Percentiles rank a stretch among this genome's conserved stretches.
Conservation (phyloP, 139 green algal genomes). For the Micromonas pusilla region DNA sequence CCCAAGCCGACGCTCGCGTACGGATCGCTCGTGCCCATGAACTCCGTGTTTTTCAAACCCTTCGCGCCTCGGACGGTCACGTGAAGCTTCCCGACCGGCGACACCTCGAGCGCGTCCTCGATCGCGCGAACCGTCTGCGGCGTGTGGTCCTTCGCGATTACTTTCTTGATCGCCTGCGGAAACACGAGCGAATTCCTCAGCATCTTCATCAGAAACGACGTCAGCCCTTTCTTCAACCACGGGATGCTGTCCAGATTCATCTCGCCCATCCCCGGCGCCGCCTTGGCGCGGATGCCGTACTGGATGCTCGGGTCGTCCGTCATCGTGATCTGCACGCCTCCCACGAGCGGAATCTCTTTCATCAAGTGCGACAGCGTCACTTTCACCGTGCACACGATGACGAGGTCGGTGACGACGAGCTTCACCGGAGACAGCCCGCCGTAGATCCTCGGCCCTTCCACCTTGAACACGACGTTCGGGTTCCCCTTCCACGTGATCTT, state of each 20-base stretch:
- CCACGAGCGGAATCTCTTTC: neutral
- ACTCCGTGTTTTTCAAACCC: neutral
- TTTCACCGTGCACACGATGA: neutral
- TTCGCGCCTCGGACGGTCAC: neutral
- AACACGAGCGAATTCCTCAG: neutral
- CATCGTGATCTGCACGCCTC: conserved; percentile 4
- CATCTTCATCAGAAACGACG: neutral
- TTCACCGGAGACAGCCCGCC: neutral
- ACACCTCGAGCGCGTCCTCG: neutral
- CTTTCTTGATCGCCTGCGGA: neutral
- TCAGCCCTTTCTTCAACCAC: neutral
- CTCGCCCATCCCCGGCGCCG: neutral
- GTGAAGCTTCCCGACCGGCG: neutral
- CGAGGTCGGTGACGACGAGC: neutral
- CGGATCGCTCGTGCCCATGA: neutral
- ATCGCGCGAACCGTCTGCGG: neutral
- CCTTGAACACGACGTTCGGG: conserved; percentile 4
- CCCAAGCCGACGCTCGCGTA: neutral
- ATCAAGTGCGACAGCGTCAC: conserved; percentile 1
- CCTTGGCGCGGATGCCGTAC: neutral
- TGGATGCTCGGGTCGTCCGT: neutral
- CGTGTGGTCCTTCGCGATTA: neutral
- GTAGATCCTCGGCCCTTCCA: neutral
- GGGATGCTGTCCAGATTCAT: neutral
- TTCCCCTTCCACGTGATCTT: neutral